Evolutionary conservation across 129 eudicot species (phyloP).

Genomic region (Ambrosia artemisiifolia): DNA sequence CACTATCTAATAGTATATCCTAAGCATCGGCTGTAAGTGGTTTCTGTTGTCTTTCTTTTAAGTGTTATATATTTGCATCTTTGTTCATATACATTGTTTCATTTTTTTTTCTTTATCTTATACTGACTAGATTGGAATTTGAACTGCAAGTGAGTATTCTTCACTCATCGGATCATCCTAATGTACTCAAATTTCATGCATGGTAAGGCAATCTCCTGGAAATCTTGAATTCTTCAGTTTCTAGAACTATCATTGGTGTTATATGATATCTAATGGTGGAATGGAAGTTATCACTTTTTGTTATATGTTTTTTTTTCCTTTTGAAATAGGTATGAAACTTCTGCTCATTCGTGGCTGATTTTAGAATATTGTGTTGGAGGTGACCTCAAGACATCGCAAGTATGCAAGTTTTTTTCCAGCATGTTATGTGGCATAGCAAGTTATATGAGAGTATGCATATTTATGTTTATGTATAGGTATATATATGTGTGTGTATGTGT

Average conservation of each 20-base stretch:
- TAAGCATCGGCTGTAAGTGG: neutral
- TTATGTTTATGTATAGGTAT: too few species aligned
- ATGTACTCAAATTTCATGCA: conserved; percentile 78
- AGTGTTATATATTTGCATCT: neutral
- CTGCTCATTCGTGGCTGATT: conserved; percentile 92
- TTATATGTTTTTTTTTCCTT: neutral
- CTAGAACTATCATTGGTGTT: conserved; percentile 8
- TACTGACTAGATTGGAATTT: conserved; percentile 2
- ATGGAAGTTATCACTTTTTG: neutral
- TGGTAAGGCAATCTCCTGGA: conserved; percentile 49
- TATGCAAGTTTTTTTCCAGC: conserved; percentile 13
- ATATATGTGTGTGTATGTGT: too few species aligned
- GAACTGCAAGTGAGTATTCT: conserved; percentile 74
- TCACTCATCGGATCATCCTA: conserved; percentile 76
- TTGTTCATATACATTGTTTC: neutral
- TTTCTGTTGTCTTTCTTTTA: neutral
- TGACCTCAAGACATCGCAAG: conserved; percentile 93
- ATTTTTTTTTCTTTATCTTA: neutral
- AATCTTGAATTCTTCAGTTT: neutral
- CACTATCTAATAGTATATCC: neutral
- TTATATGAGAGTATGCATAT: too few species aligned
- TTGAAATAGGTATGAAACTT: conserved; percentile 83
- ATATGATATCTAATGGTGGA: neutral
- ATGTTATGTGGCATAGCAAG: neutral
- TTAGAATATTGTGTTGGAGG: conserved; percentile 99